Evolutionary conservation across 2,329 filamentous ascomycete species (phyloP).

Genomic region (Cercospora sp.): DNA sequence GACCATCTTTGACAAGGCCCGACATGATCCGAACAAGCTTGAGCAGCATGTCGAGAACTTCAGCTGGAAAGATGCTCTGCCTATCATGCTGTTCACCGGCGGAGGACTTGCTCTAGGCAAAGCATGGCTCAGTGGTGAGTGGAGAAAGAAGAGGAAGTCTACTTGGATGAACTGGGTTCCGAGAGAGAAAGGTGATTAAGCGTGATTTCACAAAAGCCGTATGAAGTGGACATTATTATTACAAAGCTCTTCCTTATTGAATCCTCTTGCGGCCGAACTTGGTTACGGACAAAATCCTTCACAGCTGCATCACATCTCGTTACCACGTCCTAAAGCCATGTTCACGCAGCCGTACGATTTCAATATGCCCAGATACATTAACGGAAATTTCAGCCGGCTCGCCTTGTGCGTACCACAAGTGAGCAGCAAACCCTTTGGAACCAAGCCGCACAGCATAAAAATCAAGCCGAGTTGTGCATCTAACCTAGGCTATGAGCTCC

Average conservation of each 20-base stretch:
- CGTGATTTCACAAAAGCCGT: neutral
- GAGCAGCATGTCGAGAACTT: neutral
- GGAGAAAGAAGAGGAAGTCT: conserved; percentile 13
- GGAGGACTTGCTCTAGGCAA: neutral
- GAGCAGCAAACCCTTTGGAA: neutral
- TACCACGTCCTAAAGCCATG: too few species aligned
- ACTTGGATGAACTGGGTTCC: conserved; percentile 18
- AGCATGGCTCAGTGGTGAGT: conserved; percentile 11
- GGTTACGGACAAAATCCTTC: neutral
- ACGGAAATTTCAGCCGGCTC: too few species aligned
- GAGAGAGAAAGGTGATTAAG: neutral
- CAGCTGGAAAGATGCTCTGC: neutral
- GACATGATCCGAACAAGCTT: conserved; percentile 28
- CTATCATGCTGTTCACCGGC: neutral
- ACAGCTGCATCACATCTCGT: neutral
- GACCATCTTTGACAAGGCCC: conserved; percentile 69
- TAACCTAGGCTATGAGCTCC: neutral
- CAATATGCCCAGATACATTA: too few species aligned
- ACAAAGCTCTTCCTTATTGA: neutral
- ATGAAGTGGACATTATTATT: neutral
- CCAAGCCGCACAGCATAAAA: neutral
- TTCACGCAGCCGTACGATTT: too few species aligned
- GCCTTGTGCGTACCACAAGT: neutral
- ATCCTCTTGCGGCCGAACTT: neutral
- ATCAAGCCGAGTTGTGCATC: neutral